Conservation (phyloP, 495 filamentous ascomycete genomes). For the Pseudotulostoma volvatum region DNA sequence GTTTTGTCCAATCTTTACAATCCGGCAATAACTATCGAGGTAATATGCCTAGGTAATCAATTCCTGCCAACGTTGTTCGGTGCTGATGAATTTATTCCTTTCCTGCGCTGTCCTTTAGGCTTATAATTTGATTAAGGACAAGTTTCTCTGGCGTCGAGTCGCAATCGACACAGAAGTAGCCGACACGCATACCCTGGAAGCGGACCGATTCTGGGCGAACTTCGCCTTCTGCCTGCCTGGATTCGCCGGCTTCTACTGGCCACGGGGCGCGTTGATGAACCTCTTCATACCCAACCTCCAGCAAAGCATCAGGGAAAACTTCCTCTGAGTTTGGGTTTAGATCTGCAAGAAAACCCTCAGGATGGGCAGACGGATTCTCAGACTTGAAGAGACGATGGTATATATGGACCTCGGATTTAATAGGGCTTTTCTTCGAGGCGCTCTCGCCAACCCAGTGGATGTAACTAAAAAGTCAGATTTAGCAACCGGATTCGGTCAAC, state of each 20-base stretch:
- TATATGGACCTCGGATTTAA: conserved; percentile 66
- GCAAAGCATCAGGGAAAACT: conserved; percentile 57
- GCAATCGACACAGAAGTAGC: conserved; percentile 41
- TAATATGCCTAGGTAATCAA: too few relatives aligned
- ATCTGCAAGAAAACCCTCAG: conserved; percentile 64
- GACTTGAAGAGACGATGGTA: conserved; percentile 78
- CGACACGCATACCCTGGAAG: conserved; percentile 86
- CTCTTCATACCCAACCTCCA: conserved; percentile 77
- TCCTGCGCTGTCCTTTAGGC: conserved; percentile 74
- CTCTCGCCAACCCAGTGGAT: conserved; percentile 80
- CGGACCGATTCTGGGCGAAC: conserved; percentile 63
- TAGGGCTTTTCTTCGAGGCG: conserved; percentile 41
- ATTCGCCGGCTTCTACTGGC: conserved; percentile 59
- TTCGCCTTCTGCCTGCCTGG: conserved; percentile 38
- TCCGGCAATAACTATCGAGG: too few relatives aligned
- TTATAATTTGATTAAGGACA: conserved; percentile 83
- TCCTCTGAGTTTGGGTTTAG: conserved; percentile 75
- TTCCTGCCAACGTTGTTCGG: too few relatives aligned
- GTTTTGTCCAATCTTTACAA: too few relatives aligned
- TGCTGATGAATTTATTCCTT: conserved; percentile 28
- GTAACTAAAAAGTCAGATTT: conserved; percentile 9
- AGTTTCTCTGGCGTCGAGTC: conserved; percentile 44
- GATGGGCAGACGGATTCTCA: conserved; percentile 51
- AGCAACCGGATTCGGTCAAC: background rate
- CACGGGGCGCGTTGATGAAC: conserved; percentile 59